phyloP scores from a whole-genome alignment of 2,329 filamentous ascomycete genomes.

The Venturia asperata region DNA sequence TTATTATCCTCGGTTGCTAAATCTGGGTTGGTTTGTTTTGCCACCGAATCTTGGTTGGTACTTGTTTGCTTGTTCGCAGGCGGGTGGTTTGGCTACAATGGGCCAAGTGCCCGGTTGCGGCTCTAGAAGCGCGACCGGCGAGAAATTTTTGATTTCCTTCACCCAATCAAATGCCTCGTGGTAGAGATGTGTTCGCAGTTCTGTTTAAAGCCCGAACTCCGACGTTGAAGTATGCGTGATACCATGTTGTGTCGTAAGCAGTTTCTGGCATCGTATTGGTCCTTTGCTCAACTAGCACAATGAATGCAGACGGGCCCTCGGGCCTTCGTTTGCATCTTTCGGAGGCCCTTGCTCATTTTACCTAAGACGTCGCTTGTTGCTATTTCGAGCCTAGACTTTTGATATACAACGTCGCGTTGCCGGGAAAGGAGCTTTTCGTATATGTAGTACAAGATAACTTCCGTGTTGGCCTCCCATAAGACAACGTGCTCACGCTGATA shows the following conservation, averaged over 20 bases:
- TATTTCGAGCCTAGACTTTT: no score
- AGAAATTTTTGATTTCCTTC: neutral
- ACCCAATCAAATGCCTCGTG: neutral
- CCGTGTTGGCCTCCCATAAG: neutral
- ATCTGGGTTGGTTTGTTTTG: neutral
- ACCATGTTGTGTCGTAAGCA: no score
- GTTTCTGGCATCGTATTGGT: no score
- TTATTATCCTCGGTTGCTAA: neutral
- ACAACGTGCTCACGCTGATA: neutral
- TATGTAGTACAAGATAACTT: no score
- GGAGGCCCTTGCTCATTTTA: no score
- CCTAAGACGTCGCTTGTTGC: no score
- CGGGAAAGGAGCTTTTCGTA: no score
- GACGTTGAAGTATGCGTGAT: neutral
- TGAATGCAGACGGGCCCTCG: no score
- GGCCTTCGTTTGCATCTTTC: no score
- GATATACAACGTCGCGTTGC: no score
- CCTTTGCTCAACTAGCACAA: no score
- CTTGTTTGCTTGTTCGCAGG: neutral
- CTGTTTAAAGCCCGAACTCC: neutral
- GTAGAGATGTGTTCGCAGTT: neutral
- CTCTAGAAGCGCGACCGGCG: neutral
- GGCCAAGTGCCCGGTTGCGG: neutral
- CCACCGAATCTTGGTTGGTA: neutral
- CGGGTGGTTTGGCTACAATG: neutral